Evolutionary conservation across 495 filamentous ascomycete genomes (phyloP), one percentile per base, ranked within the genome.

Genomic region (Xylaria acuta): DNA sequence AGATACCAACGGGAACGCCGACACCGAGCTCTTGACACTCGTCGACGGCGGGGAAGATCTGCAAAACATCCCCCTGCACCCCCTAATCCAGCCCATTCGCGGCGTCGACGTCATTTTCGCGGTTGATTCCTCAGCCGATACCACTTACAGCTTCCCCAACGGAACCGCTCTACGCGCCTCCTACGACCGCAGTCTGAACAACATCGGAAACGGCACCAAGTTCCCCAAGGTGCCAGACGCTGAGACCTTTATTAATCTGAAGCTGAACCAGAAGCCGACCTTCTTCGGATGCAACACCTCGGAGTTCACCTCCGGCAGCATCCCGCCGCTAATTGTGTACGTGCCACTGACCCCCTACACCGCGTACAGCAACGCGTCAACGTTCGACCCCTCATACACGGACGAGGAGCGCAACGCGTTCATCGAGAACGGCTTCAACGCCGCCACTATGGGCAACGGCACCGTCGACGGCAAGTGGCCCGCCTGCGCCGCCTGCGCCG

Each of bases 91-190:
- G 75, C 93, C 93, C 0, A 41, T 80, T 38, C 92, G 95, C 34
- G 73, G 86, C 53, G 91, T 98, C 64, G 96, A 98, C 79, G 92
- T 97, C 32, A 94, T 98, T 79, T 97, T 98, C 79, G 95, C 95
- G 30, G 83, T 97, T 73, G 95, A 98, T 81, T 90, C 89, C 58
- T 94, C 91, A 9, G 94, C 93, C 41, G 95, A 98, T 80, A 95
- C 92, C 0, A 79, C 81, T 14, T 85, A 84, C 72, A 85, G 82
- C 82, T 98, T 93, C 93, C 95, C 95, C 59, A 97, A 97, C 81
- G 95, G 93, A 43, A 93, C 94, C 12, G 85, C 93, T 11, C 79
- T 97, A 5, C 89, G 95, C 14, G 92, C 94, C 27, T 94, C 93
- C 38, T 97, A 96, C 82, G 83, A 93, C 76, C 93, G 95, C 63